A percentile compares a stretch with the other conserved stretches of the same genome.
Conservation (phyloP, 345 rosid species). For the Hibiscus tridactylites region DNA sequence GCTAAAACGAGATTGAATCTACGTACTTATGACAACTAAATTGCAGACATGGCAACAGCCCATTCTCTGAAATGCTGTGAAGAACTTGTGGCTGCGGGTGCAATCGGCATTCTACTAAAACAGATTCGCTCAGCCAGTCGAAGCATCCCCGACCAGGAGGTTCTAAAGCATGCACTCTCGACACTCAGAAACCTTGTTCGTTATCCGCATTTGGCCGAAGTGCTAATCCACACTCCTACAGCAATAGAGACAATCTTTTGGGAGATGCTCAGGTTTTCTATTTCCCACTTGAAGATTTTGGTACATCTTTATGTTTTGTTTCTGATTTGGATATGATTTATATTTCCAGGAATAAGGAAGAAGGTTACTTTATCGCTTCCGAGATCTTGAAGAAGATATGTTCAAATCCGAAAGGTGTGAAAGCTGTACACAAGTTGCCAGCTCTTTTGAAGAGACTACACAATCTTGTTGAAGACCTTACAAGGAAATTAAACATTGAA, state of each 20-base stretch:
- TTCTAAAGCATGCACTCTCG: slow-evolving; percentile 71
- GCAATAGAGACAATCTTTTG: slow-evolving; percentile 52
- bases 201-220: slow-evolving; percentile 53
- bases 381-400: slow-evolving; percentile 68
- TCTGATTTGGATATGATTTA: neutral
- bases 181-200: slow-evolving; percentile 68
- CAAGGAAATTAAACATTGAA: slow-evolving; percentile 43
- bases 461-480: slow-evolving; percentile 45
- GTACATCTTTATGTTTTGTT: neutral
- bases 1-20: neutral
- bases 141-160: slow-evolving; percentile 89
- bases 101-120: slow-evolving; percentile 53
- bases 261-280: slow-evolving; percentile 62
- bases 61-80: slow-evolving; percentile 81
- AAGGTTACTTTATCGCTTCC: slow-evolving; percentile 66
- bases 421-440: slow-evolving; percentile 47
- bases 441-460: slow-evolving; percentile 47
- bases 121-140: slow-evolving; percentile 61
- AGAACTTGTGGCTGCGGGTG: slow-evolving; percentile 83
- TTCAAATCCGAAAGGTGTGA: slow-evolving; percentile 37
- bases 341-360: slow-evolving; percentile 78
- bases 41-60: slow-evolving; percentile 59
- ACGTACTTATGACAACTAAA: neutral
- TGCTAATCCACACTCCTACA: slow-evolving; percentile 42
- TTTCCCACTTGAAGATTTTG: neutral